Base-by-base conservation (phyloP, 768 basidiomycete species). In the Leccinum boreale region DNA sequence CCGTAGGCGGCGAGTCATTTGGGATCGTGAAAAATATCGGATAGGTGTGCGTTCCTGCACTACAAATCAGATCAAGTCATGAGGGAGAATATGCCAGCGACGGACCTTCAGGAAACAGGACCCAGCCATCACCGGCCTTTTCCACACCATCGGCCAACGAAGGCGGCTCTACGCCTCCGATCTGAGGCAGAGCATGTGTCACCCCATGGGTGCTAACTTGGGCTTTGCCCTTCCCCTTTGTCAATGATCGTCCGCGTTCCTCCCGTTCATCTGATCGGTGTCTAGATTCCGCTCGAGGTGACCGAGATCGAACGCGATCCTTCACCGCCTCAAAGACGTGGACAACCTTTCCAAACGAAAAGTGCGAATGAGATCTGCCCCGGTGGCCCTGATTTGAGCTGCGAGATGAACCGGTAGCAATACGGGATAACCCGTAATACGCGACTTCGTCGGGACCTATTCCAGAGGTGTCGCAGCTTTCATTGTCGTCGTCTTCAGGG, bases 21-120 rank as follows among this genome's bases (percentile, higher is more conserved):
- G 96, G 92, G 55, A 99, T 86, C 17, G 86, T 79, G 70, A 98
- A 94, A 14, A 90, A 90, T 66, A 99, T 90, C 3, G 96, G 96
- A 73, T 93, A 98, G 17, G 89, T 92, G 70, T 98, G 98, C 5
- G 85, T 89, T 19, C 94, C 94, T 91, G 63, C 31, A 58, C 21
- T 42, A 9, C 45, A n/a, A 15, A 26, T 96, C 93, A 17, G 89
- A 89, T 63, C 31, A 58, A 17, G 12, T 10, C 8, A 36, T 31
- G 26, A 52, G 24, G 51, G 26, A 53, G 33, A 45, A 39, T 24
- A 21, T 48, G 28, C 71, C 77, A 39, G 29, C 44, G 23, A 51
- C 62, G 19, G 54, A 89, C 94, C 94, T 75, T 89, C 86, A 65
- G 86, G 84, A 71, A 96, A 96, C 70, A 95, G 88, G 68, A 88